Percentiles rank a stretch among this genome's conserved stretches.
Evolutionary conservation across 2,329 filamentous ascomycete species (phyloP).

Genomic region (Zasmidium citrigriseum): DNA sequence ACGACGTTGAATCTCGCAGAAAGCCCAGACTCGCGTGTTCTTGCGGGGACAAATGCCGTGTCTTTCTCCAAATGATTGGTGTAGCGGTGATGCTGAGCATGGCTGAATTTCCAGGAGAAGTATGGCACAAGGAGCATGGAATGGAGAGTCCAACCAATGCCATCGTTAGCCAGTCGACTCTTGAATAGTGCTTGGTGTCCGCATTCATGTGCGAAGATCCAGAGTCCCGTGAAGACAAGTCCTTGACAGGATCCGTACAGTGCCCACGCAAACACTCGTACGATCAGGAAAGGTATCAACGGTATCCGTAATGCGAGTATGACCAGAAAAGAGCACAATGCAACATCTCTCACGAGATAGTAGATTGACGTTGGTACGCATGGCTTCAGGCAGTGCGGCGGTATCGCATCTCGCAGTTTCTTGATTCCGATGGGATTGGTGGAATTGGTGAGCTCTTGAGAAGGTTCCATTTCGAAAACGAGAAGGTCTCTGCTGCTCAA

Average conservation of each 20-base stretch:
- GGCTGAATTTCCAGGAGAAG: constrained; percentile 72
- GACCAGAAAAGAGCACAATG: no score
- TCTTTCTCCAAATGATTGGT: constrained; percentile 44
- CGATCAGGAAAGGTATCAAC: no score
- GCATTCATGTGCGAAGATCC: constrained; percentile 72
- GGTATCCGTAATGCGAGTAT: no score
- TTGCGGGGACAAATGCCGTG: constrained; percentile 39
- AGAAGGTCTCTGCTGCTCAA: no score
- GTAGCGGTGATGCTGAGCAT: constrained; percentile 69
- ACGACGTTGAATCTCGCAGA: constrained; percentile 5
- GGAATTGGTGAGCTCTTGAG: no score
- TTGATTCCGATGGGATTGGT: no score
- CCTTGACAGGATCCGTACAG: constrained; percentile 65
- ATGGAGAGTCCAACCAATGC: constrained; percentile 66
- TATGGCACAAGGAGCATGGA: constrained; percentile 68
- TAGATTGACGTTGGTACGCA: no score
- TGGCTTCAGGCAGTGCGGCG: no score
- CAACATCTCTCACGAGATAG: no score
- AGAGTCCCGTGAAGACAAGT: constrained; percentile 66
- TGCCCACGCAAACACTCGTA: no score
- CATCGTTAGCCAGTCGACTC: constrained; percentile 58
- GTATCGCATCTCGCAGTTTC: no score
- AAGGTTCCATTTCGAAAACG: no score
- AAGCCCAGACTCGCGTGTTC: constrained; percentile 10
- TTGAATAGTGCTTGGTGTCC: constrained; percentile 68